Conservation (phyloP, 129 eudicot genomes). For the Lactuca saligna region DNA sequence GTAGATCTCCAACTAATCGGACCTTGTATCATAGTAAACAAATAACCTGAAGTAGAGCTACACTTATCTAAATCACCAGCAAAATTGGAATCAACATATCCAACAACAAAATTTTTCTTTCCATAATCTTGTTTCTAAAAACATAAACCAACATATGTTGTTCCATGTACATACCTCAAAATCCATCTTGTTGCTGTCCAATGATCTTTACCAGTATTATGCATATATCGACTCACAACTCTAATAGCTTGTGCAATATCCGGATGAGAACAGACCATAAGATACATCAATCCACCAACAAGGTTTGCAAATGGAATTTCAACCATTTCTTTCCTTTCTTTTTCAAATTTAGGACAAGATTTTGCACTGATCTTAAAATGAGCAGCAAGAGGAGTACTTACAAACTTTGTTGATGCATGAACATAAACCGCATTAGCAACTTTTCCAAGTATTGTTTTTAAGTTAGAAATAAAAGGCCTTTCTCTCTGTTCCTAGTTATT, state of each 20-base stretch:
- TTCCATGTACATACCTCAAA: constrained; percentile 7
- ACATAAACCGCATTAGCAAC: neutral
- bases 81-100: neutral
- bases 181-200: neutral
- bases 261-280: too few species aligned
- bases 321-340: too few species aligned
- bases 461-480: neutral
- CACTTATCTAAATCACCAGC: neutral
- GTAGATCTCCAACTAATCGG: neutral
- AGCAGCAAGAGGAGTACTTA: neutral
- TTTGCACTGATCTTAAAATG: constrained; percentile 1
- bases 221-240: neutral
- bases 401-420: neutral
- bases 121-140: neutral
- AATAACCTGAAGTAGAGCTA: neutral
- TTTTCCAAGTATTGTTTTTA: neutral
- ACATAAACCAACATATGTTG: neutral
- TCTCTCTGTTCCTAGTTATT: neutral
- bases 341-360: too few species aligned
- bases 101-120: neutral
- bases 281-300: too few species aligned
- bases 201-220: neutral
- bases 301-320: too few species aligned
- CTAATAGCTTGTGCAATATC: too few species aligned
- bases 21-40: neutral